These are phyloP conservation scores for Vittaforma corneae DNA, from an alignment of 371 early-diverging fungal genomes.

Conservation along the genomic window DNA sequence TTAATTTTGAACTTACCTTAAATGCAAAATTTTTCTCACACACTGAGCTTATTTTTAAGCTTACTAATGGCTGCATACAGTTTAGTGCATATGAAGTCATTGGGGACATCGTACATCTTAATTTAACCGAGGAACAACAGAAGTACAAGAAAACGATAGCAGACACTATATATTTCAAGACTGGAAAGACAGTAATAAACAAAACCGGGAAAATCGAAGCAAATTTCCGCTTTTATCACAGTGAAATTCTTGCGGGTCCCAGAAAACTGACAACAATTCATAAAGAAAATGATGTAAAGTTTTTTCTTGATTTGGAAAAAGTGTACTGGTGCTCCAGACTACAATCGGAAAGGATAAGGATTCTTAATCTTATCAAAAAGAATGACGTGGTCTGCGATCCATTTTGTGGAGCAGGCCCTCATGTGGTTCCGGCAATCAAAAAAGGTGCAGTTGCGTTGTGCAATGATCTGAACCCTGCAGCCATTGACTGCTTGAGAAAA, in stretches of 20 bases:
- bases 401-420: conserved; percentile 60
- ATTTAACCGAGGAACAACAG: conserved; percentile 51
- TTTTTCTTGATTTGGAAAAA: conserved; percentile 52
- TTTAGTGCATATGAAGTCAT: conserved; percentile 44
- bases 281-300: conserved; percentile 50
- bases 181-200: conserved; percentile 52
- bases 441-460: conserved; percentile 47
- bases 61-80: background rate
- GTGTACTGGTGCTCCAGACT: conserved; percentile 59
- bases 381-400: conserved; percentile 51
- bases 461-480: conserved; percentile 58
- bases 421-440: conserved; percentile 46
- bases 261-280: conserved; percentile 43
- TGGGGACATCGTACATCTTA: conserved; percentile 57
- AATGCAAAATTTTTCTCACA: conserved; percentile 13
- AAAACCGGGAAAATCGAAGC: conserved; percentile 52
- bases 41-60: conserved; percentile 2
- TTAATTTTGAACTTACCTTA: no score
- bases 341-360: conserved; percentile 49
- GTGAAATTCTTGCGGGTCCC: conserved; percentile 54
- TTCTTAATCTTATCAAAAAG: conserved; percentile 28
- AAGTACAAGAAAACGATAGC: conserved; percentile 53
- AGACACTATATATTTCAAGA: conserved; percentile 51
- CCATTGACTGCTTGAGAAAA: conserved; percentile 52
- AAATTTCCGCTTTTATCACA: conserved; percentile 50